Percentiles rank a stretch among this genome's conserved stretches.
phyloP scores from a whole-genome alignment of 495 filamentous ascomycete genomes.

The Penicillium malachiteum region DNA sequence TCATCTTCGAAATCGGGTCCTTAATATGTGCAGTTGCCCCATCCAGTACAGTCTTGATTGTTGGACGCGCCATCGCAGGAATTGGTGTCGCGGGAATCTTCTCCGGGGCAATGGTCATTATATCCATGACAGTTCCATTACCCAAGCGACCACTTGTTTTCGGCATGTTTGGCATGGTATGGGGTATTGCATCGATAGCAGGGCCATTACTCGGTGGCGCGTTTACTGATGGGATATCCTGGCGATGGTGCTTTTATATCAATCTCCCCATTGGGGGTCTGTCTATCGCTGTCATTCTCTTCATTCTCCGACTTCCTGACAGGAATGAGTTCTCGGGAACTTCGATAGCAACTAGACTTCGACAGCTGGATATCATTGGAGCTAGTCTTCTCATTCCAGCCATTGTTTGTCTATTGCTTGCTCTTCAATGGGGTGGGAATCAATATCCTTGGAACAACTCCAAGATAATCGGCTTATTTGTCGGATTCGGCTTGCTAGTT shows the following conservation, averaged over 20 bases:
- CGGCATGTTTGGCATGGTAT: slow-evolving; percentile 68
- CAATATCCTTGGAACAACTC: slow-evolving; percentile 36
- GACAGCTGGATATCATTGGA: slow-evolving; percentile 36
- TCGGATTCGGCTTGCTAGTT: slow-evolving; percentile 33
- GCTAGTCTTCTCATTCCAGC: slow-evolving; percentile 35
- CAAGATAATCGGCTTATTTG: slow-evolving; percentile 34
- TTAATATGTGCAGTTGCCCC: slow-evolving; percentile 70
- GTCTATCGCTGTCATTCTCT: slow-evolving; percentile 52
- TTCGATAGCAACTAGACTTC: slow-evolving; percentile 20
- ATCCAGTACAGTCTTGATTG: slow-evolving; percentile 64
- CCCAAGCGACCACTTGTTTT: slow-evolving; percentile 63
- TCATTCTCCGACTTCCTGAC: slow-evolving; percentile 46
- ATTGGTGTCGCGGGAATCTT: slow-evolving; percentile 68
- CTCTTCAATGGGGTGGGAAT: slow-evolving; percentile 45
- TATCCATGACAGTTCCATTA: slow-evolving; percentile 61
- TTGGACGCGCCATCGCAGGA: slow-evolving; percentile 77
- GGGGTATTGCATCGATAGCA: slow-evolving; percentile 65
- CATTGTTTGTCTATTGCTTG: slow-evolving; percentile 39
- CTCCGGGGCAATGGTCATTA: slow-evolving; percentile 69
- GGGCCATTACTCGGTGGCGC: slow-evolving; percentile 64
- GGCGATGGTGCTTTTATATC: slow-evolving; percentile 87
- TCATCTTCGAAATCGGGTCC: slow-evolving; percentile 71
- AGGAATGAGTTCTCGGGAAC: slow-evolving; percentile 14
- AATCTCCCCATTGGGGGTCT: slow-evolving; percentile 66
- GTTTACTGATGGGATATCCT: slow-evolving; percentile 59